A percentile compares a stretch with the other conserved stretches of the same genome.
Evolutionary conservation across 352 stramenopile species (phyloP).

Genomic region (Globisporangium acanthophoron): DNA sequence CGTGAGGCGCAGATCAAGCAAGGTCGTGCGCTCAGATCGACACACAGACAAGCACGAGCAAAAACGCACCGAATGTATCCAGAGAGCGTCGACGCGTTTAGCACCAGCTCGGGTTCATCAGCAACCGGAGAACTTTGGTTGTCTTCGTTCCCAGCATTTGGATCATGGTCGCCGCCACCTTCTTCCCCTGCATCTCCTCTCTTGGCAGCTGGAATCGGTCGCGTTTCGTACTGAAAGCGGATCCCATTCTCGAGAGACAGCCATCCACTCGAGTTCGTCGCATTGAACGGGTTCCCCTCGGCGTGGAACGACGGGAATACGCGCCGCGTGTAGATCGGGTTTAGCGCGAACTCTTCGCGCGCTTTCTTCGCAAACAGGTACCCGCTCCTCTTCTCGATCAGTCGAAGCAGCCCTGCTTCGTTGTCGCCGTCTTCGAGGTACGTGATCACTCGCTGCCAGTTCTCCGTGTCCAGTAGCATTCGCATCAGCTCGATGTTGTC

Average conservation of each 20-base stretch:
- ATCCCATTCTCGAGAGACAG: conserved; percentile 53
- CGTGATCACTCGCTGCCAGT: conserved; percentile 67
- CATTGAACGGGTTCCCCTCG: conserved; percentile 61
- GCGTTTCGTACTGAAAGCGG: conserved; percentile 38
- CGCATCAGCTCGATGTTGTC: conserved; percentile 78
- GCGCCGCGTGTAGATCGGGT: conserved; percentile 61
- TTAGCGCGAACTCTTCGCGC: conserved; percentile 29
- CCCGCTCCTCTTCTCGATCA: conserved; percentile 79
- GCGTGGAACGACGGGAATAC: conserved; percentile 62
- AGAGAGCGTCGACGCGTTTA: conserved; percentile 66
- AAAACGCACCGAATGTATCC: conserved; percentile 54
- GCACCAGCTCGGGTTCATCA: conserved; percentile 48
- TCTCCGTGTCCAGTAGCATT: conserved; percentile 85
- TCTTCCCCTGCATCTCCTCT: conserved; percentile 6
- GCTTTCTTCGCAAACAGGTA: conserved; percentile 56
- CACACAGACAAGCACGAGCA: background rate
- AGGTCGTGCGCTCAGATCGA: background rate
- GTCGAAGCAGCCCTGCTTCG: conserved; percentile 36
- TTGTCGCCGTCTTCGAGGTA: conserved; percentile 40
- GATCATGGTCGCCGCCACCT: background rate
- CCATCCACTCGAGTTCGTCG: conserved; percentile 44
- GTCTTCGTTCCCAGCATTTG: background rate
- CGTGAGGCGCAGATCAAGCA: background rate
- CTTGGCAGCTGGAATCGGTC: conserved; percentile 21
- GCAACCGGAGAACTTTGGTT: background rate